Percentiles rank a stretch among this genome's conserved stretches.
These are phyloP conservation scores for Phaffia rhodozyma DNA, from an alignment of 1,284 basidiomycete species.

Conservation along the genomic window DNA sequence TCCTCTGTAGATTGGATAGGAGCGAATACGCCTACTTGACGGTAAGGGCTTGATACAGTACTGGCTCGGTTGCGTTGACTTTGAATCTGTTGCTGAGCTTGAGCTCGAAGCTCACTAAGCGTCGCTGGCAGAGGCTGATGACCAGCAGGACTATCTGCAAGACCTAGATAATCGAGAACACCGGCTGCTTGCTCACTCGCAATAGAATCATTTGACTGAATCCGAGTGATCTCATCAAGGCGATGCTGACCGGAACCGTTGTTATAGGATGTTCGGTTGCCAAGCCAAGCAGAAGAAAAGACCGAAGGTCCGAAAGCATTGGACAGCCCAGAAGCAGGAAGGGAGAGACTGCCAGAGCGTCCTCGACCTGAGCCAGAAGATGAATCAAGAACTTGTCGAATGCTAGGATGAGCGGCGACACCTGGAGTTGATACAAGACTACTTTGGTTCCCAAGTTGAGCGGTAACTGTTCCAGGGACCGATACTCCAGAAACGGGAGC, in stretches of 20 bases:
- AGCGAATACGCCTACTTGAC: slow-evolving; percentile 47
- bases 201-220: slow-evolving; percentile 51
- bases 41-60: slow-evolving; percentile 61
- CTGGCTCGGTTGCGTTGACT: slow-evolving; percentile 68
- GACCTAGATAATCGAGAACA: slow-evolving; percentile 85
- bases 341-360: slow-evolving; percentile 75
- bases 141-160: slow-evolving; percentile 50
- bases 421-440: slow-evolving; percentile 25
- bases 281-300: slow-evolving; percentile 76
- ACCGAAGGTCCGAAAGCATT: slow-evolving; percentile 77
- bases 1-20: slow-evolving; percentile 53
- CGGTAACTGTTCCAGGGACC: slow-evolving; percentile 53
- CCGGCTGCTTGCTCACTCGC: slow-evolving; percentile 74
- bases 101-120: slow-evolving; percentile 54
- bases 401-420: not conserved
- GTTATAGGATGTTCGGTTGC: slow-evolving; percentile 36
- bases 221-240: slow-evolving; percentile 32
- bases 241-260: slow-evolving; percentile 25
- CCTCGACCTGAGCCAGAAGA: slow-evolving; percentile 56
- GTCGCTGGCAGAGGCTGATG: slow-evolving; percentile 39
- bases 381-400: slow-evolving; percentile 23
- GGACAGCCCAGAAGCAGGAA: slow-evolving; percentile 50
- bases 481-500: not conserved
- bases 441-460: slow-evolving; percentile 50
- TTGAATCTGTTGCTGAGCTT: slow-evolving; percentile 74